Evolutionary conservation across 2,329 filamentous ascomycete genomes (phyloP), one percentile per base, ranked within the genome.

Genomic region (Teratosphaeria destructans): DNA sequence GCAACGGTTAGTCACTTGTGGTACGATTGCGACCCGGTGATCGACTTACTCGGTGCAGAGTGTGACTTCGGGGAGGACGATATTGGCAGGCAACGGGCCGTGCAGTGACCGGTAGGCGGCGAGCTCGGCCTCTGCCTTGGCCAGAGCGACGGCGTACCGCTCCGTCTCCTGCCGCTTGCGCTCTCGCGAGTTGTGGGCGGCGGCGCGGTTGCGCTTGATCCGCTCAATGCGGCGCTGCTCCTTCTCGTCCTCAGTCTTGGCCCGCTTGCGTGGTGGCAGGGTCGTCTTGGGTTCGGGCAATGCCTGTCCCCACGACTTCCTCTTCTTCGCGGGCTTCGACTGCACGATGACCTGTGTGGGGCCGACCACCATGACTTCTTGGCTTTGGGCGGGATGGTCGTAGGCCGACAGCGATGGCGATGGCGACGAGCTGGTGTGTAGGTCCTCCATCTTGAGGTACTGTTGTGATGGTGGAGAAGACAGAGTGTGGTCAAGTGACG

Each of bases 161-260:
- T 97, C 94, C 47, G 95, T 90, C 76, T 97, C 86, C 67, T 86
- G 85, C 60, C 92, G 85, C 81, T 96, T 96, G 61, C 92, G 88
- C 76, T 99, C 94, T 56, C 94, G 83, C 3, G 94, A 99, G 61
- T 95, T 96, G 80, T 97, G 94, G 49, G 94, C 94, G 54, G 94
- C 94, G 61, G 92, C 89, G 65, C 94, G 90, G 73, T 99, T 99
- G 53, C 94, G 88, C 68, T 97, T 90, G 65, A 99, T 94, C 63
- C 94, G 90, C 79, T 99, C 94, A 59, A 97, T 95, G 63, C 94
- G 89, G 53, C 94, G 88, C 76, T 99, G 94, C 77, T 97, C 94
- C 78, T 99, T 99, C 77, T 99, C 94, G 71, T 96, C 94, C 70
- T 95, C 93, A 2, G 94, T 99, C 83, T 97, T 99, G 68, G 94